Evolutionary conservation across 164 flowering plant species (phyloP), one percentile per base, ranked within the genome.

Genomic region (Berberis thunbergii): DNA sequence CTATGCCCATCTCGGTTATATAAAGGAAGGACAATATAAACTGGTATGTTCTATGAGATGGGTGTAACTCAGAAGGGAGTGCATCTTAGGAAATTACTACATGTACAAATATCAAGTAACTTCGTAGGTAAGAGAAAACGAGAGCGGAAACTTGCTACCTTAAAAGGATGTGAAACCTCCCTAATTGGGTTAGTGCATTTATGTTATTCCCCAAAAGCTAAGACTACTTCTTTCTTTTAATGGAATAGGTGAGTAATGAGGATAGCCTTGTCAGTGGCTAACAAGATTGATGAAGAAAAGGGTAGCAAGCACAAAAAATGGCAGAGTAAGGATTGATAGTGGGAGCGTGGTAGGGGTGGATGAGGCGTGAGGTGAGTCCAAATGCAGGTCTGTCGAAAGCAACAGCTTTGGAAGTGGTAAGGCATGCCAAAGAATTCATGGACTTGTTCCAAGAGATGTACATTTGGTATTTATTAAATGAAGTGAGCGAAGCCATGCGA

Each of bases 351-450:
- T 53, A 43, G 44, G 62, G 41, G 74, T 39, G 5, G 76, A 52
- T 38, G 76, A 58, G 74, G 13, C 98, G 81, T 45, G 98, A 84
- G 42, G 98, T 90, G 74, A 94, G 73, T 44, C 96, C 98, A 79
- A 94, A 94, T 52, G 96, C 98, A 44, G 98, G 98, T 71, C 98
- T 82, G 70, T 94, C 98, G 79, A 94, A 94, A 61, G 98, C 92
- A 75, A 90, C 83, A 69, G 87, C 95, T 77, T 84, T 86, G 2
- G 89, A 80, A 64, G 83, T 80, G 61, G 65, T 71, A 64, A 75
- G 45, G 39, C 56, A 65, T 6, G 96, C 91, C 67, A 94, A 78
- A 55, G 81, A 86, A 81, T 84, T 88, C 88, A 87, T 79, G 55
- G 78, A 95, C 65, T 72, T 77, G 63, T 73, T 64, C 98, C 98